Base-by-base conservation (phyloP, 2,329 filamentous ascomycete species). In the Chaetoscypha palmicola region DNA sequence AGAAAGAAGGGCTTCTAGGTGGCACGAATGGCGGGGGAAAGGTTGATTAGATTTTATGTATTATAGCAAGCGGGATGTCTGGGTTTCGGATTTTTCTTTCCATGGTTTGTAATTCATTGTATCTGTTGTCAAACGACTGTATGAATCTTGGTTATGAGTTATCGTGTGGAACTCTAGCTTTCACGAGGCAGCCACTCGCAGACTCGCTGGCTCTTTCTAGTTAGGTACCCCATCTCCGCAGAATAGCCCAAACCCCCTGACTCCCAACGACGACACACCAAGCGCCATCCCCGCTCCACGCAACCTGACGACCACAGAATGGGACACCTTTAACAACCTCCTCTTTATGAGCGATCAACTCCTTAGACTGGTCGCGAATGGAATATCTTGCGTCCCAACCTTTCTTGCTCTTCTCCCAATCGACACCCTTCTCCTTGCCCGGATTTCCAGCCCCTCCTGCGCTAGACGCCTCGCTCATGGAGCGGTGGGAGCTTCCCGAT, bases 1-100 rank as follows among this genome's bases (percentile, higher is more conserved):
- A 68, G 48, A 86, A 85, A 68, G 79, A 85, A 52, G 81, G 81
- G 1, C 61, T 86, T 16, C 62, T 87, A 38, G 72, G 70, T 3
- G 77, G 77, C 5, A 30, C 14, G n/a, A 71, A 66, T 53, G 53
- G 54, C 32, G 68, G 66, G 50, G 72, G 71, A 61, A 77, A 73
- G 68, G 72, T 67, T 55, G 73, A 76, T 55, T 76, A 54, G 47
- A 48, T 19, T 33, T 36, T 36, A 37, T 49, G 46, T 51, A 50
- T 40, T 38, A 48, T 49, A 46, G 46, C 46, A 40, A 30, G 35
- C 21, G 26, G 38, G 47, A 24, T 38, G 39, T 49, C 43, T 39
- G 38, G 43, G 43, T 34, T 48, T 43, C 16, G 28, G 28, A 14
- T 11, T 31, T 31, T 4, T 11, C 11, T 11, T 4, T 14, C n/a